Evolutionary conservation across 2,329 filamentous ascomycete genomes (phyloP).

Genomic region (Fusarium stilboides): DNA sequence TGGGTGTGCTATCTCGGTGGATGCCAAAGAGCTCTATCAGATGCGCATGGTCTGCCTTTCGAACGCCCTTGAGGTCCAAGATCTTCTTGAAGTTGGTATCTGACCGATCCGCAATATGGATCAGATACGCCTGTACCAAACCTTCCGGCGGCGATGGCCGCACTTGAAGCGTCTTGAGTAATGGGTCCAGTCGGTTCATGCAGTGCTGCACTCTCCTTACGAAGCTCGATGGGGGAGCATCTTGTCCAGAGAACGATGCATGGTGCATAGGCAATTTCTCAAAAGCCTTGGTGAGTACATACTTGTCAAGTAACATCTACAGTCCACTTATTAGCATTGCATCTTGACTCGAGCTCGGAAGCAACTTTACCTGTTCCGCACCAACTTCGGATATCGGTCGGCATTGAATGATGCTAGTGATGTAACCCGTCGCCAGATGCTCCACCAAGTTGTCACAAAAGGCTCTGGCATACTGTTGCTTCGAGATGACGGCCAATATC

Average conservation of each 20-base stretch:
- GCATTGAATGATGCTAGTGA: constrained; percentile 88
- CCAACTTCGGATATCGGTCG: constrained; percentile 93
- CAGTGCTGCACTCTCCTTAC: constrained; percentile 87
- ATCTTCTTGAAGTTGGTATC: constrained; percentile 97
- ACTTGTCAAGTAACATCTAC: constrained; percentile 95
- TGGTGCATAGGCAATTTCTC: constrained; percentile 78
- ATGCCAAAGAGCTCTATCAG: constrained; percentile 87
- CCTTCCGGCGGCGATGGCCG: constrained; percentile 92
- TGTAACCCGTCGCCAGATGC: constrained; percentile 82
- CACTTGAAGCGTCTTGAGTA: constrained; percentile 97
- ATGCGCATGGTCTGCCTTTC: constrained; percentile 84
- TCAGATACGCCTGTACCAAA: constrained; percentile 95
- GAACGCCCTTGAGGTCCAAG: constrained; percentile 93
- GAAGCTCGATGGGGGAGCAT: constrained; percentile 72
- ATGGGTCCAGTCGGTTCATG: constrained; percentile 89
- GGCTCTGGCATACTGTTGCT: constrained; percentile 93
- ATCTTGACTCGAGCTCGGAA: not conserved
- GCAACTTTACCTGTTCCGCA: constrained; percentile 81
- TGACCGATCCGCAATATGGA: constrained; percentile 94
- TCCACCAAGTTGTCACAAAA: constrained; percentile 98
- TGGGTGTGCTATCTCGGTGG: constrained; percentile 82
- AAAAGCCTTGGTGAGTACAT: constrained; percentile 86
- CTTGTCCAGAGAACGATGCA: constrained; percentile 62
- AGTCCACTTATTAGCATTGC: constrained; percentile 43
- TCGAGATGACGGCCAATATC: constrained; percentile 83